Base-by-base conservation (phyloP, 495 filamentous ascomycete species). In the Penicillium maclennaniae region DNA sequence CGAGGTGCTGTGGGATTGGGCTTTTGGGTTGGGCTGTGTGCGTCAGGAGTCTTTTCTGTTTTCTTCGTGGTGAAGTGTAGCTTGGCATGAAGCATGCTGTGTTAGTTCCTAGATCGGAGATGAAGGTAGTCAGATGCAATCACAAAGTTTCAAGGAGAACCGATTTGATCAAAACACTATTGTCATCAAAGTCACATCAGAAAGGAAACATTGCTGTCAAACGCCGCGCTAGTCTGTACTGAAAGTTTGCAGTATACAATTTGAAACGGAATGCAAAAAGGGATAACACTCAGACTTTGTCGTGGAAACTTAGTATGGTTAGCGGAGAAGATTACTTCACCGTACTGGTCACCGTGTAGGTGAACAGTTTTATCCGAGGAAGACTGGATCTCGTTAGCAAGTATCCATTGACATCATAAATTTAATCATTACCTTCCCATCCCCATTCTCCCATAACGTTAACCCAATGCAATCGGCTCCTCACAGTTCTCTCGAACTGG, bases 381-480 rank as follows among this genome's bases (percentile, higher is more conserved):
- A 58, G 15, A 58, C 55, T 58, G 17, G 27, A 1, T 6, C 0
- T 31, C 17, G 38, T 36, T 42, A 42, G 10, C 20, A 17, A 4
- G 8, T 4, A 20, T 28, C 25, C 19, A 43, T 14, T 14, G 10
- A 14, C 8, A 3, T 31, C 44, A 27, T 4, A 17, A 20, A 42
- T 31, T 9, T 1, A 28, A 26, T 16, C 27, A 77, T 69, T 72
- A 88, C 86, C 83, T 79, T 91, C 87, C 87, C 87, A 91, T 15
- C 78, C 73, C 83, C 83, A 88, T 52, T 89, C 87, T 53, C 82
- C 81, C 87, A 91, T 91, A 42, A 91, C 85, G 49, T 85, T 84
- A 12, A 86, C 76, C 87, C 87, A 91, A 66, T 91, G 87, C 55
- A 86, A 70, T 34, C 73, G 70, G 12, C 88, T 87, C 47, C 81